These are phyloP conservation scores for Cyclotella choctawhatcheeana DNA, from an alignment of 108 stramenopile species.

Conservation along the genomic window DNA sequence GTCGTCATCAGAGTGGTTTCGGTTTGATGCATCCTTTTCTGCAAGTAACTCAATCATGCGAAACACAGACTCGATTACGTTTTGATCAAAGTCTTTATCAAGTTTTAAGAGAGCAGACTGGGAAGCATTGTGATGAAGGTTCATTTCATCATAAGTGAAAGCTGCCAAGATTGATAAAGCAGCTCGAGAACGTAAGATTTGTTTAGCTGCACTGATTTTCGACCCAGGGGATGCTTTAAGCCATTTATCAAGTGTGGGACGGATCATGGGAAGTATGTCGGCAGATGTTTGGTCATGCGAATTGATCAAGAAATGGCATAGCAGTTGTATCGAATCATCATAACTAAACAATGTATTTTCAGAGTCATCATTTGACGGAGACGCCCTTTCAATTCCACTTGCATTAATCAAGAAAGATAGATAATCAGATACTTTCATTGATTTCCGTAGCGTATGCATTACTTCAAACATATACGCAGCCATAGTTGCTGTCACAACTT, in stretches of 20 bases:
- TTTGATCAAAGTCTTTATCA: conserved; percentile 26
- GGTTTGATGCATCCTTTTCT: conserved; percentile 10
- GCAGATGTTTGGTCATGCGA: conserved; percentile 25
- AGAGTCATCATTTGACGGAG: conserved; percentile 2
- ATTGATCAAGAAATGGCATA: conserved; percentile 33
- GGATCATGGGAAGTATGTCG: conserved; percentile 42
- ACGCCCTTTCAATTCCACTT: conserved; percentile 40
- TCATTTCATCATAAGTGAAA: conserved; percentile 43
- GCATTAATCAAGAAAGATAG: conserved; percentile 61
- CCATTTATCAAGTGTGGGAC: conserved; percentile 42
- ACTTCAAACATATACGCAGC: conserved; percentile 55
- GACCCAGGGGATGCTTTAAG: conserved; percentile 8
- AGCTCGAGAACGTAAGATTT: conserved; percentile 35
- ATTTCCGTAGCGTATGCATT: conserved; percentile 60
- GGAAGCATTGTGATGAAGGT: neutral
- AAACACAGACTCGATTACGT: conserved; percentile 28
- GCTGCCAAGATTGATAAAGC: conserved; percentile 46
- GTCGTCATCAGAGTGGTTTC: conserved; percentile 19
- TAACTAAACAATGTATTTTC: conserved; percentile 26
- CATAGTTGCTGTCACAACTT: conserved; percentile 24
- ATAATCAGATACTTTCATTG: conserved; percentile 63
- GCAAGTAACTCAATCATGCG: conserved; percentile 22
- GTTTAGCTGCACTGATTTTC: neutral
- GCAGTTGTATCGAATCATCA: conserved; percentile 30
- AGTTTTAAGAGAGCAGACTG: conserved; percentile 21